Evolutionary conservation across 1,284 basidiomycete species (phyloP), one percentile per base, ranked within the genome.

Genomic region (Cryptococcus hybrid): DNA sequence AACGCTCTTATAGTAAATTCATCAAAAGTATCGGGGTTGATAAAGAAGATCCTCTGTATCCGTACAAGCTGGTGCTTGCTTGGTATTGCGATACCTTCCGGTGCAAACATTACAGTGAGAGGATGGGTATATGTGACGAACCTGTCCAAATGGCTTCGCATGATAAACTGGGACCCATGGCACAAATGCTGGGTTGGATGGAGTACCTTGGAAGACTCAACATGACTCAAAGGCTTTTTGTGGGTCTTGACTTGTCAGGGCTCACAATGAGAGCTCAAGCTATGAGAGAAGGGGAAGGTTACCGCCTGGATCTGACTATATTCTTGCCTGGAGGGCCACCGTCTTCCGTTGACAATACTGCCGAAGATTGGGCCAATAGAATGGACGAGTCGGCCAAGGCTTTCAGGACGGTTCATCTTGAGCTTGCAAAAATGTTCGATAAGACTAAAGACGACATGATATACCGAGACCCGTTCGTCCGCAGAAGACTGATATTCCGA

Each of bases 211-310:
- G 45, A 12, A 47, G 38, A 38, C 43, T 61, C 50, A 55, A 55
- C 12, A 61, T 56, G 44, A 15, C 15, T 12, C 56, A 61, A n/a
- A 36, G 60, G 13, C 34, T 61, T 12, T 58, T 58, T 35, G 38
- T 58, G 4, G 62, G 62, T 11, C 48, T 57, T 12, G 62, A 63
- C 52, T 30, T 63, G 5, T 30, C 18, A 44, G 62, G 62, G n/a
- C 39, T 63, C 13, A 40, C 59, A 11, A 55, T 63, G 47, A 42
- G 62, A 4, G 55, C 50, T 1, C 54, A 53, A 47, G 57, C 54
- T 35, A 54, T 58, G 46, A 47, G 54, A 45, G 59, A 60, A 18
- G 48, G 50, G 5, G 49, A 24, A 9, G 45, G 51, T 5, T 58
- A 51, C 24, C 47, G 62, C 5, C 24, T 63, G 43, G 62, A 63